Evolutionary conservation across 78 protist genomes (phyloP), one percentile per base, ranked within the genome.

Genomic region (slime mould (Dictyostelium discoideum)): DNA sequence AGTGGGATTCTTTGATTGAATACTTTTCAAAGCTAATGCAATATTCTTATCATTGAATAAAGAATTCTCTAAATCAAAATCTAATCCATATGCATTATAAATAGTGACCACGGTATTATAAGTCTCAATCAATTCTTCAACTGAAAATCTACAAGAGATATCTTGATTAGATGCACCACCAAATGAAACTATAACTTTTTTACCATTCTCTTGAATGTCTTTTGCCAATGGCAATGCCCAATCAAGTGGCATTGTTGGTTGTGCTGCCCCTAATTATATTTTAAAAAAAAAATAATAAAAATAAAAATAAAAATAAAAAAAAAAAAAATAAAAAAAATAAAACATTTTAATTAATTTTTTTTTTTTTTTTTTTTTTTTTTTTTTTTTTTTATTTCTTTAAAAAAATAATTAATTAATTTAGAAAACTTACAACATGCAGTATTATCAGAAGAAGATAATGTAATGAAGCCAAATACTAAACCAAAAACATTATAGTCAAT

Each of bases 211-310:
- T 5, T 16, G 3, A 14, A 74, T 16, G 3, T 79, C 84, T 8
- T 42, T 6, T 44, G 65, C 84, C 16, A 79, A 79, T 79, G 84
- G 84, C 44, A 79, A 10, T 44, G 84, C 63, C 84, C 84, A 79
- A 79, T 79, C 60, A 0, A 78, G 0, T 11, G 22, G 10, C 84
- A 78, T 78, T 78, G 57, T 42, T 37, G 84, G 32, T 40, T 42
- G 50, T 10, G 60, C 48, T 13, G 84, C 50, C 84, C 84, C 65
- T 42, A 42, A 32, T 32, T 32, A 32, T 32, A 32, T 32, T 50
- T 50, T 50, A 50, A 50, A 50, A 11, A 50, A 50, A 50, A 0
- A 50, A 50, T 8, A 7, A 50, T 8, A 50, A 7, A 4, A 16
- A 54, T 16, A 16, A 54, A 16, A 54, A n/a, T n/a, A n/a, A n/a